Evolutionary conservation across 208 protist genomes (phyloP).

Genomic region (Entamoeba moshkovskii): DNA sequence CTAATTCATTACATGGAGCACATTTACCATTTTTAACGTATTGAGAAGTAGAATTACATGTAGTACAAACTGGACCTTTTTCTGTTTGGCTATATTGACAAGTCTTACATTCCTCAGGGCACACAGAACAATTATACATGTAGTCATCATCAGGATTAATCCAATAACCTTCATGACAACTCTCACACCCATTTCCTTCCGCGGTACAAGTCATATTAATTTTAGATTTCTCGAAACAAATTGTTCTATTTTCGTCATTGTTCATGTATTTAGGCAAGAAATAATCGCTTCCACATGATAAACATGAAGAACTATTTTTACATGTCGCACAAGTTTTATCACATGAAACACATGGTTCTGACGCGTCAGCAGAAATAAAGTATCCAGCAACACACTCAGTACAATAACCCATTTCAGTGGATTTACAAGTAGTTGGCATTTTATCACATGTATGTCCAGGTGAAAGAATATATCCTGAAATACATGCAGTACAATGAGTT

Average conservation of each 20-base stretch:
- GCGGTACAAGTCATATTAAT: neutral
- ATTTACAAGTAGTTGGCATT: neutral
- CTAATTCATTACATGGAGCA: neutral
- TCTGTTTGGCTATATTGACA: neutral
- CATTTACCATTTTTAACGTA: neutral
- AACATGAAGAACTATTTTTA: neutral
- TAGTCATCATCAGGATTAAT: neutral
- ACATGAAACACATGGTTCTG: neutral
- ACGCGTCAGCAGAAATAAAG: neutral
- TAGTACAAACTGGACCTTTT: neutral
- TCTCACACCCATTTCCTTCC: neutral
- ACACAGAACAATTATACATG: neutral
- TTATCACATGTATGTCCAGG: neutral
- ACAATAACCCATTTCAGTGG: neutral
- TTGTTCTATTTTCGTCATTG: neutral
- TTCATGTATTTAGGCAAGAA: neutral
- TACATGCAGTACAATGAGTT: neutral
- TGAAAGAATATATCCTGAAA: neutral
- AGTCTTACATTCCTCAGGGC: neutral
- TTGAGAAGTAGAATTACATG: neutral
- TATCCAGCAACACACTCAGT: neutral
- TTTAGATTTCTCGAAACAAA: neutral
- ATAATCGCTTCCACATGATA: neutral
- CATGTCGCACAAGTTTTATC: neutral
- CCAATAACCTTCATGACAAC: neutral